Evolutionary conservation across 1,284 basidiomycete species (phyloP).

Genomic region (Cutaneotrichosporon cavernicola): DNA sequence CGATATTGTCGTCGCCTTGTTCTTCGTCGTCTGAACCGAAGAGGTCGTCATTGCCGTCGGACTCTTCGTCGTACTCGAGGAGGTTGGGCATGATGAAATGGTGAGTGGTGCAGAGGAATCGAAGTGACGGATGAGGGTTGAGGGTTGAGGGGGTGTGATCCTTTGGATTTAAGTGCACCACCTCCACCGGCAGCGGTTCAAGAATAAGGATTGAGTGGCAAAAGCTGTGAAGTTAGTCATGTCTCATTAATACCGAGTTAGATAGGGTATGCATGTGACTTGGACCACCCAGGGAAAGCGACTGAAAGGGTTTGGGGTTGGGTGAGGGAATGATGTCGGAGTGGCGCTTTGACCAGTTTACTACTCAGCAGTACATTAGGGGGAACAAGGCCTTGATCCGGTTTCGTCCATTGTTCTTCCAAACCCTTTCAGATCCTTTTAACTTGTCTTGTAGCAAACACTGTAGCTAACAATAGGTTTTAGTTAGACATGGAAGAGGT

Average conservation of each 20-base stretch:
- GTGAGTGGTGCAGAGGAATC: not conserved
- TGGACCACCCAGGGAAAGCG: too few relatives aligned
- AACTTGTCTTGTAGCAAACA: too few relatives aligned
- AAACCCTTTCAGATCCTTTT: not conserved
- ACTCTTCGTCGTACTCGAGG: conserved; percentile 41
- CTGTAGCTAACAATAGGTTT: not conserved
- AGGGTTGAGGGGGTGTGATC: not conserved
- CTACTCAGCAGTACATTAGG: too few relatives aligned
- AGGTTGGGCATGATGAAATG: conserved; percentile 16
- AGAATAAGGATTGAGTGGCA: too few relatives aligned
- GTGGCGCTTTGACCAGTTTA: too few relatives aligned
- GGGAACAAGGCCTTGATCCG: too few relatives aligned
- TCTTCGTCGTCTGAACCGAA: conserved; percentile 37
- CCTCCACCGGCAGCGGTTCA: too few relatives aligned
- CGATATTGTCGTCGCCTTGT: conserved; percentile 5
- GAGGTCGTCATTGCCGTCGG: conserved; percentile 33
- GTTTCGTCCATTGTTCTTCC: not conserved
- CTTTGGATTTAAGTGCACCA: not conserved
- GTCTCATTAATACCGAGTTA: too few relatives aligned
- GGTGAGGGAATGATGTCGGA: not conserved
- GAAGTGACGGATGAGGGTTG: not conserved
- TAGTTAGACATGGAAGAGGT: not conserved
- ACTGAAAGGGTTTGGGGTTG: not conserved
- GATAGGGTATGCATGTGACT: too few relatives aligned
- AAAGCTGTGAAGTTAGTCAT: too few relatives aligned